Percentiles rank a stretch among this genome's conserved stretches.
Conservation (phyloP, 2,329 filamentous ascomycete genomes). For the Alternaria triticimaculans region DNA sequence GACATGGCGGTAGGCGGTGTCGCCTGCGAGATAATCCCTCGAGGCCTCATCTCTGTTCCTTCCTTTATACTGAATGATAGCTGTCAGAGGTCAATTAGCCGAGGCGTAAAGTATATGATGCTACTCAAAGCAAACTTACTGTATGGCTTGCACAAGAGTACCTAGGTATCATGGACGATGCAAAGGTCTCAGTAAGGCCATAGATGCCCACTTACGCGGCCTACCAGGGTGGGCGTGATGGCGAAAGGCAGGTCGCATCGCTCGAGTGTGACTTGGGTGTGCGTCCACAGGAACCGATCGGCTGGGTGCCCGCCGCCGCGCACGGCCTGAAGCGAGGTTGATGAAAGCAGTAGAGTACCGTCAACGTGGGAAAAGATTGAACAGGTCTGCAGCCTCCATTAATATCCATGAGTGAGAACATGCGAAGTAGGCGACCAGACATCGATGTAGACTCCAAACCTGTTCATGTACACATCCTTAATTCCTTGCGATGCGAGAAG, state of each 20-base stretch:
- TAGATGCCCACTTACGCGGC: not conserved
- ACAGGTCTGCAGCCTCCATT: not conserved
- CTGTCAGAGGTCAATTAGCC: not conserved
- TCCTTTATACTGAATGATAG: not conserved
- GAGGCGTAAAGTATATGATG: not conserved
- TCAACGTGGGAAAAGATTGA: not conserved
- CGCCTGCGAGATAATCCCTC: not conserved
- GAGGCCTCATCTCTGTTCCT: not conserved
- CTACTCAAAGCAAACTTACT: not conserved
- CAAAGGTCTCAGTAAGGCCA: not conserved
- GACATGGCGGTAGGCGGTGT: not conserved
- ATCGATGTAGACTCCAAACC: not conserved
- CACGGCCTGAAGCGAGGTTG: not conserved
- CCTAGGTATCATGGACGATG: not conserved
- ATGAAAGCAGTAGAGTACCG: not conserved
- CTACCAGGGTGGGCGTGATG: not conserved
- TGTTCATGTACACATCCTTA: not conserved
- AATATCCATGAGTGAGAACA: not conserved
- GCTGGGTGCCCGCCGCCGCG: not conserved
- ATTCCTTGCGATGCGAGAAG: not conserved
- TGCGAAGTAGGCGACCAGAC: not conserved
- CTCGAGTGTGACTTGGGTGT: not conserved
- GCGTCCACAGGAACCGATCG: not conserved
- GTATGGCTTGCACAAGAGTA: not conserved
- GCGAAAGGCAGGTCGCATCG: not conserved